Conservation (phyloP, 495 filamentous ascomycete genomes). For the Penicillium goetzii region DNA sequence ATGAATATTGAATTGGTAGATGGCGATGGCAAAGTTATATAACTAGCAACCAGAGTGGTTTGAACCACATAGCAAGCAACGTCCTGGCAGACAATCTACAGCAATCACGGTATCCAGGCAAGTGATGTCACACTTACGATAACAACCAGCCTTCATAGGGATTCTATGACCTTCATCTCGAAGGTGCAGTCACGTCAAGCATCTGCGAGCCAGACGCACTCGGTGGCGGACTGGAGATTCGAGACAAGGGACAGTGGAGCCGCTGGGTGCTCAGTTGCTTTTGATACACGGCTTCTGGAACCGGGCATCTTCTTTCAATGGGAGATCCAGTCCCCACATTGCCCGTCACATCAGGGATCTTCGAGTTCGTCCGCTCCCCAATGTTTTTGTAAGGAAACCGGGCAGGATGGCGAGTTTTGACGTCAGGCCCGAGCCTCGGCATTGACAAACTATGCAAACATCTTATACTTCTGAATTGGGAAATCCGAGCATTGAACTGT, state of each 20-base stretch:
- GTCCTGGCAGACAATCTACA: neutral
- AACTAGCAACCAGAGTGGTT: neutral
- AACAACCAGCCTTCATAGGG: neutral
- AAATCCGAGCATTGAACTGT: neutral
- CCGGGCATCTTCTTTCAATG: constrained; percentile 3
- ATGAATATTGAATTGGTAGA: neutral
- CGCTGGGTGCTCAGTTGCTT: constrained; percentile 6
- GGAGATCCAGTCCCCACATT: constrained; percentile 22
- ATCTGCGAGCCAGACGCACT: constrained; percentile 10
- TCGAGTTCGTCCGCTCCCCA: constrained; percentile 19
- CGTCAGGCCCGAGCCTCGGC: constrained; percentile 17
- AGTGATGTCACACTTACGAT: constrained; percentile 49
- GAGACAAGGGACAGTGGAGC: constrained; percentile 26
- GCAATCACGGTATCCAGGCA: neutral
- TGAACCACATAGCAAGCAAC: neutral
- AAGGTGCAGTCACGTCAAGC: constrained; percentile 34
- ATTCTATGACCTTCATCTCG: constrained; percentile 14
- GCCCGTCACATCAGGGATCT: constrained; percentile 16
- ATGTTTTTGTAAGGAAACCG: constrained; percentile 11
- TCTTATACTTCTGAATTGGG: constrained; percentile 8
- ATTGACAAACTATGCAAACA: constrained; percentile 22
- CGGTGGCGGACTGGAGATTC: constrained; percentile 29
- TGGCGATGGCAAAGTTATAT: constrained; percentile 5
- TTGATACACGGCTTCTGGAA: constrained; percentile 18
- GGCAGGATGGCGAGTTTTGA: constrained; percentile 24